Evolutionary conservation across 352 stramenopile species (phyloP).

Genomic region (Pythium angustatum): DNA sequence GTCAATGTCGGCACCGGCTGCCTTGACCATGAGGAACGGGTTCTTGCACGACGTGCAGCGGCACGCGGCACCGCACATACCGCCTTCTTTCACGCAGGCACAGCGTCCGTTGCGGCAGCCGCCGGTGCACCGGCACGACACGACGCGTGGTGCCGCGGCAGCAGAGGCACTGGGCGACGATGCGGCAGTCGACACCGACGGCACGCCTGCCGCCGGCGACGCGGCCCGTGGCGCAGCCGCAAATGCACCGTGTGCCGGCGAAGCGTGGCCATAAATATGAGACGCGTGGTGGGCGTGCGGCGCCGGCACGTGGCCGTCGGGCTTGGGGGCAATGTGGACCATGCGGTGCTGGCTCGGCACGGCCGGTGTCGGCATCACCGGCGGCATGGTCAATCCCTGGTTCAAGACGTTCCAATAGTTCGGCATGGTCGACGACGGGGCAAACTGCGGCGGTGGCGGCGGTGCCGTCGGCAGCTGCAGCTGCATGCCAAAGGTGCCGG

Average conservation of each 20-base stretch:
- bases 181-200: background rate
- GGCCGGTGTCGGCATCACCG: slow-evolving; percentile 20
- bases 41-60: slow-evolving; percentile 88
- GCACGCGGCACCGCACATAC: slow-evolving; percentile 72
- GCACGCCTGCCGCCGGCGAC: background rate
- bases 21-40: slow-evolving; percentile 82
- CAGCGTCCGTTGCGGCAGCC: slow-evolving; percentile 81
- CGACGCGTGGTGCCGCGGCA: slow-evolving; percentile 36
- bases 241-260: slow-evolving; percentile 10
- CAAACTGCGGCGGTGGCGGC: slow-evolving; percentile 47
- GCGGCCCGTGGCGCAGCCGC: background rate
- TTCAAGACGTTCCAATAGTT: slow-evolving; percentile 89
- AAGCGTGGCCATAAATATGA: slow-evolving; percentile 6
- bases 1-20: slow-evolving; percentile 72
- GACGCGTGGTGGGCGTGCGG: slow-evolving; percentile 2
- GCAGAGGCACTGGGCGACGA: slow-evolving; percentile 15
- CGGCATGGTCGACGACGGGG: slow-evolving; percentile 67
- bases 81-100: slow-evolving; percentile 80
- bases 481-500: slow-evolving; percentile 1
- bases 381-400: slow-evolving; percentile 42
- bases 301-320: slow-evolving; percentile 35
- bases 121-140: slow-evolving; percentile 80
- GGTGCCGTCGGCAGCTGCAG: slow-evolving; percentile 13
- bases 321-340: slow-evolving; percentile 81
- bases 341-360: slow-evolving; percentile 42